Evolutionary conservation across 1,284 basidiomycete species (phyloP).

Genomic region (Pseudozyma thailandica): DNA sequence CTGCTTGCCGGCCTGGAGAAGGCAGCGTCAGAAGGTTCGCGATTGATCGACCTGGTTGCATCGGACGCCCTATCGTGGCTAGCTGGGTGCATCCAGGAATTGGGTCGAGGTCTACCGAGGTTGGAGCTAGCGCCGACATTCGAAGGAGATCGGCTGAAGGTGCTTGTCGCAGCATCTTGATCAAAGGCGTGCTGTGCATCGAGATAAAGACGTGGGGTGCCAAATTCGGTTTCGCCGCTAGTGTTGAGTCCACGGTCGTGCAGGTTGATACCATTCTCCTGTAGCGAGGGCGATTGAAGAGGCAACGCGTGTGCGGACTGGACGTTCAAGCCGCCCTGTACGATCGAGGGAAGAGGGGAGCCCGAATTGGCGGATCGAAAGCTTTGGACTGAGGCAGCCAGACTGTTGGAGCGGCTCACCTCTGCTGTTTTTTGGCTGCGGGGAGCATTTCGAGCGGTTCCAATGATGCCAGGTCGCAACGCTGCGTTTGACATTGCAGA

Average conservation of each 20-base stretch:
- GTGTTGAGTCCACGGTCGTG: constrained; percentile 18
- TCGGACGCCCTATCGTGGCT: constrained; percentile 19
- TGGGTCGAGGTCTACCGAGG: constrained; percentile 26
- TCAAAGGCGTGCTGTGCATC: constrained; percentile 41
- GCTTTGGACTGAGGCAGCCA: constrained; percentile 35
- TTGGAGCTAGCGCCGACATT: neutral
- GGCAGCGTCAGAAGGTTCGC: constrained; percentile 5
- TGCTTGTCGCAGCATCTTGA: constrained; percentile 4
- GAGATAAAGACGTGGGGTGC: constrained; percentile 41
- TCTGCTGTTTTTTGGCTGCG: constrained; percentile 15
- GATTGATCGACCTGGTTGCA: constrained; percentile 1
- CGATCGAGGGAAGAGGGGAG: constrained; percentile 25
- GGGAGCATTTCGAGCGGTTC: constrained; percentile 8
- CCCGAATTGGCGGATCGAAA: constrained; percentile 41
- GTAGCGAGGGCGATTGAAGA: constrained; percentile 27
- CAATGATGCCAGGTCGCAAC: constrained; percentile 29
- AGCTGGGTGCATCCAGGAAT: constrained; percentile 44
- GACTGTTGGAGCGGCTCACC: constrained; percentile 42
- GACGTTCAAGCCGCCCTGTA: neutral
- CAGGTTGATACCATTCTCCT: constrained; percentile 6
- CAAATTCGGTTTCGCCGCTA: constrained; percentile 33
- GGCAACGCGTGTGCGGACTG: constrained; percentile 5
- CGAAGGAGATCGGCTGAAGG: constrained; percentile 18
- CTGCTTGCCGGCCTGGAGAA: constrained; percentile 35
- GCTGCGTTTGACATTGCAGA: constrained; percentile 17